phyloP scores from a whole-genome alignment of 2,329 filamentous ascomycete species.

The Colletotrichum caudatum region DNA sequence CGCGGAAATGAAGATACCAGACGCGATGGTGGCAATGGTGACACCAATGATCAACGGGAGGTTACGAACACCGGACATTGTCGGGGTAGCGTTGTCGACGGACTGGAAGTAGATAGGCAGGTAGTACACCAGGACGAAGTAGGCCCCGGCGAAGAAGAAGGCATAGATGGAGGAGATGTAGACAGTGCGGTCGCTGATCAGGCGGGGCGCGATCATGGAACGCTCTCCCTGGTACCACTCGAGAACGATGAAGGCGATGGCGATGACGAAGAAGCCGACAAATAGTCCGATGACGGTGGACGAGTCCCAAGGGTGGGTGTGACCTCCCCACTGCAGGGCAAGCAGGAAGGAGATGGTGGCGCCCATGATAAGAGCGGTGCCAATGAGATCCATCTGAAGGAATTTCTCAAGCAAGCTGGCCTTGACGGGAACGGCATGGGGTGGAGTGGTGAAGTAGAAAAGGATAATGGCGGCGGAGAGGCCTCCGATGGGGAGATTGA shows the following conservation, averaged over 20 bases:
- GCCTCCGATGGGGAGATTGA: conserved; percentile 53
- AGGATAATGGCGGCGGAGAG: conserved; percentile 52
- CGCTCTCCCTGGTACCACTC: conserved; percentile 60
- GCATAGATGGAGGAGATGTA: conserved; percentile 53
- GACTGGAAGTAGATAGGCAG: conserved; percentile 62
- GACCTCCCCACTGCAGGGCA: conserved; percentile 62
- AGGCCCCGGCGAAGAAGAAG: conserved; percentile 58
- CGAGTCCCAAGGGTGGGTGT: conserved; percentile 57
- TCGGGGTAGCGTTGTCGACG: conserved; percentile 56
- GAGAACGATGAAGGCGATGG: conserved; percentile 51
- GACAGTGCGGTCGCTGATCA: conserved; percentile 55
- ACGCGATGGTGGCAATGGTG: conserved; percentile 55
- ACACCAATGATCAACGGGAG: conserved; percentile 60
- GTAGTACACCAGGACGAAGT: conserved; percentile 60
- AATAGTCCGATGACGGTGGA: conserved; percentile 57
- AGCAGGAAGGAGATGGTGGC: conserved; percentile 58
- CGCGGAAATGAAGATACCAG: conserved; percentile 54
- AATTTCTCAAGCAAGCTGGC: conserved; percentile 58
- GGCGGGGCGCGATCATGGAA: conserved; percentile 56
- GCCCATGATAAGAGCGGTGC: conserved; percentile 59
- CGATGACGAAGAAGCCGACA: conserved; percentile 53
- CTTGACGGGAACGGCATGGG: conserved; percentile 52
- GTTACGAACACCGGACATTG: conserved; percentile 57
- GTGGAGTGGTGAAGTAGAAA: conserved; percentile 58
- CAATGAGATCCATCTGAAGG: conserved; percentile 61